Base-by-base conservation (phyloP, 768 basidiomycete species). In the Macrolepiota albuminosa region DNA sequence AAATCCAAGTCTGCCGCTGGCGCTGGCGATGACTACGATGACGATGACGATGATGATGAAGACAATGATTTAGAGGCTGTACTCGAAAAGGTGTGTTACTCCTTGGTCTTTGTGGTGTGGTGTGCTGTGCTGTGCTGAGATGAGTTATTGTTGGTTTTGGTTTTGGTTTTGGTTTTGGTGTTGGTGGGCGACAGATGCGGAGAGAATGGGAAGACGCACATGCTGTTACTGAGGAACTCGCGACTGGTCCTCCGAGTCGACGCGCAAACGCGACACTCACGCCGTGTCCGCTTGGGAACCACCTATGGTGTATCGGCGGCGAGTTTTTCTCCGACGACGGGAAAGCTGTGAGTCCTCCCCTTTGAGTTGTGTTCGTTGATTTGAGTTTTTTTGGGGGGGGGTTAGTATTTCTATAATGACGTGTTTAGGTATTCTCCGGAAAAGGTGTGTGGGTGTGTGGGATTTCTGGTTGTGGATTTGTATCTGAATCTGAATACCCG, bases 341-440 rank as follows among this genome's bases (percentile, higher is more conserved):
- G 7, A 43, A 43, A 9, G 42, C 42, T 43, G 42, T 43, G 42
- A 43, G 42, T 21, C 29, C 29, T 29, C 29, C 29, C 29, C 29
- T 29, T 29, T 29, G 29, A 29, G 29, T 29, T 29, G 29, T 29
- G 29, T 29, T 29, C 29, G 29, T 29, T 29, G 29, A 29, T 29
- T 29, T 2, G 4, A 4, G 29, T 29, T 29, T 29, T 29, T 29
- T 29, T 29, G 1, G 1, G 2, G 2, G 29, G 29, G 2, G 29
- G 2, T 29, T 18, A 91, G 89, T 84, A 92, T 69, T 92, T 93
- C 72, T 94, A 93, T 73, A 90, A 88, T 64, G 93, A 95, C 65
- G 85, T 93, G 0, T 95, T 88, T 71, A 80, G 94, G 24, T 95
- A 95, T 71, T 81, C 87, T 0, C 90, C 93, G 0, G 91, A 92